A percentile compares a stretch with the other conserved stretches of the same genome.
phyloP scores from a whole-genome alignment of 441 rosid species.

The Gossypium davidsonii region DNA sequence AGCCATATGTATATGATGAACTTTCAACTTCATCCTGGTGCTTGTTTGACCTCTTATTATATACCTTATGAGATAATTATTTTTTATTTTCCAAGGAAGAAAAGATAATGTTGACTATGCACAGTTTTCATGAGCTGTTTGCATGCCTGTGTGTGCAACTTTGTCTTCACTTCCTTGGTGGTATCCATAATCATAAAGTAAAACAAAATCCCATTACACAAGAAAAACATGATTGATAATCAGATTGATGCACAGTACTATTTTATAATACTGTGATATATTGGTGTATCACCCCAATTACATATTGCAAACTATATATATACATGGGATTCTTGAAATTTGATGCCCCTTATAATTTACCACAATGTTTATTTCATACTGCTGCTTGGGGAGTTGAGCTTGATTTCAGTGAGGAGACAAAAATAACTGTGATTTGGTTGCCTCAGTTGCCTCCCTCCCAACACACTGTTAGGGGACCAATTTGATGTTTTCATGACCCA shows the following conservation, averaged over 20 bases:
- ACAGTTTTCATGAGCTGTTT: not conserved
- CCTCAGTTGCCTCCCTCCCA: not conserved
- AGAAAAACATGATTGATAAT: conserved; percentile 8
- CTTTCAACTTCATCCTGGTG: not conserved
- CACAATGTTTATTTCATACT: not conserved
- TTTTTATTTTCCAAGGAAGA: not conserved
- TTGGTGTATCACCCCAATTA: not conserved
- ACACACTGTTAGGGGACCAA: conserved; percentile 10
- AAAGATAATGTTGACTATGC: not conserved
- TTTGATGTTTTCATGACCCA: conserved; percentile 3
- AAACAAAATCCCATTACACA: conserved; percentile 16
- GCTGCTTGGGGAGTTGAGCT: not conserved
- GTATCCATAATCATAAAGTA: conserved; percentile 10
- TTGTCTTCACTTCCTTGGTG: conserved; percentile 13
- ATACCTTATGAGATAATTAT: not conserved
- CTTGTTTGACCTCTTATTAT: not conserved
- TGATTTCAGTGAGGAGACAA: conserved; percentile 2
- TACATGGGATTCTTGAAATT: not conserved
- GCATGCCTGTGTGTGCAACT: conserved; percentile 13
- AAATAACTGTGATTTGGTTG: not conserved
- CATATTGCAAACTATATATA: not conserved
- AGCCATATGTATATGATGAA: conserved; percentile 7
- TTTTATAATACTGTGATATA: not conserved
- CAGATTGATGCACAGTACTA: conserved; percentile 2
- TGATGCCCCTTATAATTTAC: not conserved